Evolutionary conservation across 176 grass and related monocot species (phyloP).

Genomic region (Ensete glaucum): DNA sequence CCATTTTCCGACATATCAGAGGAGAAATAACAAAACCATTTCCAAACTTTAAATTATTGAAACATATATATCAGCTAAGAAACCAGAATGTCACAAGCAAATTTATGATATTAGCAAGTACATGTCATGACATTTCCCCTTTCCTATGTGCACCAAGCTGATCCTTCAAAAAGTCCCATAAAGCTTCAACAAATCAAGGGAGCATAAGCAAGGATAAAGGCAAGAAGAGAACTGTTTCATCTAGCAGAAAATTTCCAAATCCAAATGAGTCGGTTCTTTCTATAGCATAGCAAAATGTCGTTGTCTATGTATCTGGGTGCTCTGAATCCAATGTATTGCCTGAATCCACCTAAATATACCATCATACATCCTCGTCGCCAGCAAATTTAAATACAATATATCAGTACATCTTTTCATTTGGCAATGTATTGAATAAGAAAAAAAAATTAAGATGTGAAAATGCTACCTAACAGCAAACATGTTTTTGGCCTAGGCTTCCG

Average conservation of each 20-base stretch:
- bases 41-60: too few relatives aligned
- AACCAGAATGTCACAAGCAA: too few relatives aligned
- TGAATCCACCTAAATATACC: conserved; percentile 1
- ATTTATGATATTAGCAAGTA: too few relatives aligned
- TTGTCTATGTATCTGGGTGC: neutral
- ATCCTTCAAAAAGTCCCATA: too few relatives aligned
- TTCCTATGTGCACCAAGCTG: too few relatives aligned
- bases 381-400: neutral
- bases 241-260: neutral
- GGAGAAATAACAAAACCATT: too few relatives aligned
- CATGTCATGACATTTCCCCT: too few relatives aligned
- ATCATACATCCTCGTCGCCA: neutral
- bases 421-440: neutral
- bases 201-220: too few relatives aligned
- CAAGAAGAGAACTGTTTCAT: neutral
- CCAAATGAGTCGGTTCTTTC: neutral
- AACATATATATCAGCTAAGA: too few relatives aligned
- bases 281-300: neutral
- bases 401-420: neutral
- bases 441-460: neutral
- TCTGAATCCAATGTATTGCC: neutral
- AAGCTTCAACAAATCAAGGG: too few relatives aligned
- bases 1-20: too few relatives aligned
- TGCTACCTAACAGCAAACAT: neutral
- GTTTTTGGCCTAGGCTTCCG: neutral